A percentile compares a stretch with the other conserved stretches of the same genome.
These are phyloP conservation scores for Cruciata laevipes DNA, from an alignment of 257 asterid species.

Conservation along the genomic window DNA sequence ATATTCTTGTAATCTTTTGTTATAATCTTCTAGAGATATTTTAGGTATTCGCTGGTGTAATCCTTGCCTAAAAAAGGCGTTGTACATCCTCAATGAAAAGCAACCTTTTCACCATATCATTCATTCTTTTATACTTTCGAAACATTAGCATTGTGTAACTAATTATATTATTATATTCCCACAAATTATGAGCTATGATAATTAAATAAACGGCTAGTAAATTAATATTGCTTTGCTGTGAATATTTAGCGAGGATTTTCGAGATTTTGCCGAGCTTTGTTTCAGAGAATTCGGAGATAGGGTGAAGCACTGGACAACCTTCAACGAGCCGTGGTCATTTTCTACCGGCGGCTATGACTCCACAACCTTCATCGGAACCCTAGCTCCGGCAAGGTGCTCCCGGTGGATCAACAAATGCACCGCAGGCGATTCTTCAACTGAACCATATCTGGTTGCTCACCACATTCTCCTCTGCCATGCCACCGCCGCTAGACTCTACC, in stretches of 20 bases:
- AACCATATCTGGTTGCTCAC: slow-evolving; percentile 52
- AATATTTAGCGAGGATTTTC: no score
- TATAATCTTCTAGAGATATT: no score
- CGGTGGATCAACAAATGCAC: slow-evolving; percentile 26
- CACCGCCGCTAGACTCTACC: slow-evolving; percentile 27
- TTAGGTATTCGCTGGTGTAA: no score
- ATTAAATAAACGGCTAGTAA: no score
- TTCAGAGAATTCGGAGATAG: slow-evolving; percentile 65
- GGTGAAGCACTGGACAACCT: slow-evolving; percentile 50
- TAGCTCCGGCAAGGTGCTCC: slow-evolving; percentile 51
- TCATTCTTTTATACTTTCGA: no score
- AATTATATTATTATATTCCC: slow-evolving; percentile 13
- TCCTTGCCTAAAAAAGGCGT: no score
- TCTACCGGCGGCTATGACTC: slow-evolving; percentile 39
- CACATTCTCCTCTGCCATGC: slow-evolving; percentile 43
- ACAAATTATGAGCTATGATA: no score
- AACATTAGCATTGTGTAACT: slow-evolving; percentile 50
- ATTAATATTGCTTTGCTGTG: no score
- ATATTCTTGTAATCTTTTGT: no score
- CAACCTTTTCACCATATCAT: no score
- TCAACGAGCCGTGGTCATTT: slow-evolving; percentile 45
- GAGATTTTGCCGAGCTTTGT: slow-evolving; percentile 47
- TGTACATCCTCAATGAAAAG: no score
- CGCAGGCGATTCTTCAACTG: slow-evolving; percentile 36
- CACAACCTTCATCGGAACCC: slow-evolving; percentile 15